Conservation (phyloP, 2,329 filamentous ascomycete species). For the Penicillium rolfsii region DNA sequence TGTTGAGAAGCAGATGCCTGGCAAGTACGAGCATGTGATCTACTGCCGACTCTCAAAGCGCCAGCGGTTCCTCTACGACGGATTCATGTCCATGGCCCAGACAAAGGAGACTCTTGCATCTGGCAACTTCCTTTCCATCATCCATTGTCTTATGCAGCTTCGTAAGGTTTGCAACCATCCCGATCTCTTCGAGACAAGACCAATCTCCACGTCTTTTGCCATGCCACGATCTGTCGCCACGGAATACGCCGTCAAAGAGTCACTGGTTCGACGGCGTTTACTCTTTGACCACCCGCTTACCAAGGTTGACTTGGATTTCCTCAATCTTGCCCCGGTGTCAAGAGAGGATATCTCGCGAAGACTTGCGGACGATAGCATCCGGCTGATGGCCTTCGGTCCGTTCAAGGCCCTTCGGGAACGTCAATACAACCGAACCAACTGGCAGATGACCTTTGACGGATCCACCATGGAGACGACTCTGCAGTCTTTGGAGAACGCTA, state of each 20-base stretch:
- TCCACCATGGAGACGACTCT: slow-evolving; percentile 71
- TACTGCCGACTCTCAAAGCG: slow-evolving; percentile 94
- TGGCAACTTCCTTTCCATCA: slow-evolving; percentile 96
- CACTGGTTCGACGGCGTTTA: slow-evolving; percentile 68
- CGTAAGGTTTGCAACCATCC: slow-evolving; percentile 98
- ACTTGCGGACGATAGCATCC: slow-evolving; percentile 58
- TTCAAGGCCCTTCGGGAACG: slow-evolving; percentile 72
- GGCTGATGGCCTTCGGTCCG: slow-evolving; percentile 70
- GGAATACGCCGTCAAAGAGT: slow-evolving; percentile 73
- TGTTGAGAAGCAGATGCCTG: slow-evolving; percentile 98
- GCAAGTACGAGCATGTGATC: slow-evolving; percentile 95
- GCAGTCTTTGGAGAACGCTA: slow-evolving; percentile 71
- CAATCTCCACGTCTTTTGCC: slow-evolving; percentile 95
- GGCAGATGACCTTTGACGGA: slow-evolving; percentile 64
- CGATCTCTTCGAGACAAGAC: slow-evolving; percentile 91
- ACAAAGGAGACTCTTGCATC: slow-evolving; percentile 86
- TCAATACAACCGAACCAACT: slow-evolving; percentile 62
- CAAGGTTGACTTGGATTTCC: slow-evolving; percentile 71
- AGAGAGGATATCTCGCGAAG: slow-evolving; percentile 67
- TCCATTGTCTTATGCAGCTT: slow-evolving; percentile 96
- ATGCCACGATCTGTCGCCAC: slow-evolving; percentile 79
- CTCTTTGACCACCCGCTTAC: slow-evolving; percentile 65
- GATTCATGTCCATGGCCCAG: slow-evolving; percentile 87
- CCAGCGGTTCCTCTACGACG: slow-evolving; percentile 93
- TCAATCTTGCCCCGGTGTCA: slow-evolving; percentile 75